Evolutionary conservation across 106 monocot genomes (phyloP), one percentile per base, ranked within the genome.

Genomic region (Narthecium ossifragum): DNA sequence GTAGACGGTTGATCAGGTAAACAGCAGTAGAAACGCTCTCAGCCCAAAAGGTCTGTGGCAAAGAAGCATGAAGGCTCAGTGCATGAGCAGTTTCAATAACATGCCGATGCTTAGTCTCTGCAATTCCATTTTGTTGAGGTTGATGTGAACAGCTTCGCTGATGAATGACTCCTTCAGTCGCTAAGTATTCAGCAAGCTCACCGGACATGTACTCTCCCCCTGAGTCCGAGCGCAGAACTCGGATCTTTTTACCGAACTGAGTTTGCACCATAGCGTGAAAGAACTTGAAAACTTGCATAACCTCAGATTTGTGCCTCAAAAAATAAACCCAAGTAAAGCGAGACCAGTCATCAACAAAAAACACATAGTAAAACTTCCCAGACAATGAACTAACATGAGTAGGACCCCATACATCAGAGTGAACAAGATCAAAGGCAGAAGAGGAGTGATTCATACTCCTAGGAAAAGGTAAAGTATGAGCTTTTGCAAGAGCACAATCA

Each of bases 61-160:
- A 20, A 3, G 57, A 29, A 26, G 38, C 36, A 28, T 60, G 60
- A n/a, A 60, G 36, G 3, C 1, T 33, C 14, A 70, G 36, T 7
- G 69, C 21, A 15, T 51, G 37, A n/a, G 50, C 37, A 17, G 40
- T 60, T 31, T 68, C 49, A n/a, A 32, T 22, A 26, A 59, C 34
- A 24, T 68, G 57, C 34, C 12, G 46, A 59, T 67, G 39, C 14
- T 67, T 67, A 13, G 45, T 21, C 26, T 58, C 47, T 15, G 48
- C 26, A 34, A 68, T 15, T 10, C 26, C 59, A 68, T 68, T 68
- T 68, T 68, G 58, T 59, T 59, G 25, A n/a, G 49, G 34, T 48
- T 49, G 33, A 24, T 51, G 27, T n/a, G 37, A 30, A 37, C 34
- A 68, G 59, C 49, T 34, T 8, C 34, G 33, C 50, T 68, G 31